Percentiles rank a stretch among this genome's conserved stretches.
Conservation (phyloP, 495 filamentous ascomycete genomes). For the Hypoxylon lenormandii region DNA sequence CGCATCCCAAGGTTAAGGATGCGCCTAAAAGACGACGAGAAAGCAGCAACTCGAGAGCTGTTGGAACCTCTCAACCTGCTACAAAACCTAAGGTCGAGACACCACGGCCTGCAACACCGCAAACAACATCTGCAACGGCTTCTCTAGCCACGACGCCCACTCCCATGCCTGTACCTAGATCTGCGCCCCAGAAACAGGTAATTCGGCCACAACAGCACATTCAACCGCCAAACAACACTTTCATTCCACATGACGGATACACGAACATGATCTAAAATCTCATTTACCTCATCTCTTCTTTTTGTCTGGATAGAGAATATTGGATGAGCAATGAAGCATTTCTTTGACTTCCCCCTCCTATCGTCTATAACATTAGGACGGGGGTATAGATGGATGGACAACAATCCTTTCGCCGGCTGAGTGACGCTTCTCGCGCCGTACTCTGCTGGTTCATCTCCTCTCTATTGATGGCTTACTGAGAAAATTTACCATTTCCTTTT, state of each 20-base stretch:
- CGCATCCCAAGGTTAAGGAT: conserved; percentile 79
- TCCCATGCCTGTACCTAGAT: conserved; percentile 44
- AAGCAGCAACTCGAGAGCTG: conserved; percentile 63
- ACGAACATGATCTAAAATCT: conserved; percentile 61
- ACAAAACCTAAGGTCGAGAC: conserved; percentile 57
- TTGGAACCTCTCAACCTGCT: conserved; percentile 50
- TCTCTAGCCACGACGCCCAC: conserved; percentile 55
- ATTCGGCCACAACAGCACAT: conserved; percentile 50
- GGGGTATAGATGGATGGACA: conserved; percentile 41
- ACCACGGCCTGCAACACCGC: conserved; percentile 54
- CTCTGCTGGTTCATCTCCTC: conserved; percentile 19
- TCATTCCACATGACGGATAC: conserved; percentile 50
- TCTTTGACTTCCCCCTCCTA: conserved; percentile 22
- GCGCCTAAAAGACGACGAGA: conserved; percentile 76
- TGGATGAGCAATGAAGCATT: conserved; percentile 36
- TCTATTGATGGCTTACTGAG: conserved; percentile 14
- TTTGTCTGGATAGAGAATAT: conserved; percentile 25
- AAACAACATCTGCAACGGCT: conserved; percentile 55
- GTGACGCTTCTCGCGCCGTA: conserved; percentile 7
- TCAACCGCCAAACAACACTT: conserved; percentile 46
- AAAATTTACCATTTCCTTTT: conserved; percentile 23
- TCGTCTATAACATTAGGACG: conserved; percentile 7
- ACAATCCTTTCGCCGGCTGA: conserved; percentile 16
- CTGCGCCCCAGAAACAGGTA: conserved; percentile 36
- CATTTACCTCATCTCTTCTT: conserved; percentile 12